These are phyloP conservation scores for Escallonia herrerae DNA, from an alignment of 129 eudicot species.

Conservation along the genomic window DNA sequence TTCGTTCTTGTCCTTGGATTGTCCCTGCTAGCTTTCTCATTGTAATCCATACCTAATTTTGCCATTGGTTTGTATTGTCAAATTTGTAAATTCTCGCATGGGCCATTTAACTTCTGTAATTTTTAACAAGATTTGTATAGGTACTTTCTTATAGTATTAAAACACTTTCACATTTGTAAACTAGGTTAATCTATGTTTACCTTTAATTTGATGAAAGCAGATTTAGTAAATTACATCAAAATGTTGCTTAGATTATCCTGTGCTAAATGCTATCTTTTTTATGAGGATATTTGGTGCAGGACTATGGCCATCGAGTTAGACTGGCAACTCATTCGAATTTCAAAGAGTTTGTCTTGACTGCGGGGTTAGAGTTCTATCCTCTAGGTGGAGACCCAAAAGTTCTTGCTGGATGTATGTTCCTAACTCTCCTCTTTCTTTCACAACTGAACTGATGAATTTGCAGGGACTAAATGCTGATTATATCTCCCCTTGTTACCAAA, in stretches of 20 bases:
- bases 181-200: too few species aligned
- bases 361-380: conserved; percentile 99
- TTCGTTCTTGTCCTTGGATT: too few species aligned
- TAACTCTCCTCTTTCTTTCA: conserved; percentile 12
- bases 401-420: conserved; percentile 89
- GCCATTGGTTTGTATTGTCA: too few species aligned
- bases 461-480: background rate
- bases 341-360: conserved; percentile 87
- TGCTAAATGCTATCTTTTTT: conserved; percentile 1
- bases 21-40: too few species aligned
- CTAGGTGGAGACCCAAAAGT: conserved; percentile 97
- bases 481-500: background rate
- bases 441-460: conserved; percentile 11
- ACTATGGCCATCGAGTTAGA: conserved; percentile 97
- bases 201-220: background rate
- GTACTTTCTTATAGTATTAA: background rate
- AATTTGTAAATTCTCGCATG: too few species aligned
- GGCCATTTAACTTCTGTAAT: background rate
- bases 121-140: background rate
- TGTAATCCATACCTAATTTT: too few species aligned
- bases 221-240: background rate
- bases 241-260: background rate
- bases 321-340: conserved; percentile 96
- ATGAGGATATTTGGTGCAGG: conserved; percentile 47
- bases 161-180: too few species aligned